Evolutionary conservation across 345 rosid genomes (phyloP).

Genomic region (Gossypium anomalum): DNA sequence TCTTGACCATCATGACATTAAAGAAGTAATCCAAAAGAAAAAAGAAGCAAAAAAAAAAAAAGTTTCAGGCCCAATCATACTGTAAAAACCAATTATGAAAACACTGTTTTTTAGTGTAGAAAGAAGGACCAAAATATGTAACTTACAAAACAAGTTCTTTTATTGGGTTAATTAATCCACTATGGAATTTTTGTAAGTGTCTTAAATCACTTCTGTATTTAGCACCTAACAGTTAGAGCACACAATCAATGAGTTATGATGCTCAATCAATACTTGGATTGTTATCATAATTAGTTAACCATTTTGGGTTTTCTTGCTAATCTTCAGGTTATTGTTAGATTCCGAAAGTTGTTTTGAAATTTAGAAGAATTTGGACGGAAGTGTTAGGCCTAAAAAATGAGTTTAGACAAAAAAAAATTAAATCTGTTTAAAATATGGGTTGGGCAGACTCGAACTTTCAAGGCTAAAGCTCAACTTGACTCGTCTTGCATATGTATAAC

Average conservation of each 20-base stretch:
- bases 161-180: slow-evolving; percentile 6
- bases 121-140: background rate
- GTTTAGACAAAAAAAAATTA: no score
- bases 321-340: no score
- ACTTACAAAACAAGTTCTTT: slow-evolving; percentile 14
- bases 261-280: background rate
- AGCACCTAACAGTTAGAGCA: no score
- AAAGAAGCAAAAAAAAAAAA: background rate
- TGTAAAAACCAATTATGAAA: background rate
- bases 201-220: background rate
- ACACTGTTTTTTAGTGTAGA: background rate
- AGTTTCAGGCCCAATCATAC: background rate
- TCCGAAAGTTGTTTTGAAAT: no score
- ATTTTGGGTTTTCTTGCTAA: no score
- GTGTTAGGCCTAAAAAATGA: no score
- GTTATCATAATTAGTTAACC: background rate
- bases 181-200: background rate
- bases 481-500: no score
- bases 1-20: background rate
- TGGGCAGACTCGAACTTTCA: rapidly evolving
- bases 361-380: no score
- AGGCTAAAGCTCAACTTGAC: no score
- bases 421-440: no score
- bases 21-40: slow-evolving; percentile 9
- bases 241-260: background rate